Conservation (phyloP, 2,329 filamentous ascomycete genomes). For the Fusarium sp. region DNA sequence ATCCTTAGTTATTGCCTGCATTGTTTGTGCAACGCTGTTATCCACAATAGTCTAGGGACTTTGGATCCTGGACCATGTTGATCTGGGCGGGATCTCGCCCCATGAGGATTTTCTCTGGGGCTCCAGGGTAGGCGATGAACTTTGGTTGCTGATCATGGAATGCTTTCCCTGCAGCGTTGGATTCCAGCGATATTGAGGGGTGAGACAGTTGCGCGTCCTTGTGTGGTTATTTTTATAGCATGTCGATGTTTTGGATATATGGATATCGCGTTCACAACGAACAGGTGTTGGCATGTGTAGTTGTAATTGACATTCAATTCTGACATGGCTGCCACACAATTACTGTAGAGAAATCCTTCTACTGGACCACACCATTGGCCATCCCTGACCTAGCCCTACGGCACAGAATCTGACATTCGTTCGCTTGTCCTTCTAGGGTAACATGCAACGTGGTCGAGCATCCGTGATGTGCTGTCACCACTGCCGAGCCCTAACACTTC, state of each 20-base stretch:
- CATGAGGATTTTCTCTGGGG: not conserved
- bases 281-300: not conserved
- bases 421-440: not conserved
- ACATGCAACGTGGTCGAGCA: slow-evolving; percentile 9
- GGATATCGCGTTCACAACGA: not conserved
- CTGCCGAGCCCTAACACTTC: slow-evolving; percentile 4
- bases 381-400: not conserved
- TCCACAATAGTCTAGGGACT: not conserved
- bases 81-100: not conserved
- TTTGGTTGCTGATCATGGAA: not conserved
- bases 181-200: not conserved
- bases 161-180: not conserved
- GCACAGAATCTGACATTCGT: not conserved
- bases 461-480: slow-evolving; percentile 6
- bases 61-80: slow-evolving; percentile 1
- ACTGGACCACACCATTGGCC: not conserved
- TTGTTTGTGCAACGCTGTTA: not conserved
- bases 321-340: not conserved
- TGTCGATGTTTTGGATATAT: not conserved
- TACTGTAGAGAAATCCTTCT: not conserved
- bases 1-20: not conserved
- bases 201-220: slow-evolving; percentile 12
- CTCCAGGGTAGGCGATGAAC: not conserved
- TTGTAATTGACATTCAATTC: not conserved
- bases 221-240: not conserved